Evolutionary conservation across 345 rosid genomes (phyloP), one percentile per base, ranked within the genome.

Genomic region (Hibiscus syriacus): DNA sequence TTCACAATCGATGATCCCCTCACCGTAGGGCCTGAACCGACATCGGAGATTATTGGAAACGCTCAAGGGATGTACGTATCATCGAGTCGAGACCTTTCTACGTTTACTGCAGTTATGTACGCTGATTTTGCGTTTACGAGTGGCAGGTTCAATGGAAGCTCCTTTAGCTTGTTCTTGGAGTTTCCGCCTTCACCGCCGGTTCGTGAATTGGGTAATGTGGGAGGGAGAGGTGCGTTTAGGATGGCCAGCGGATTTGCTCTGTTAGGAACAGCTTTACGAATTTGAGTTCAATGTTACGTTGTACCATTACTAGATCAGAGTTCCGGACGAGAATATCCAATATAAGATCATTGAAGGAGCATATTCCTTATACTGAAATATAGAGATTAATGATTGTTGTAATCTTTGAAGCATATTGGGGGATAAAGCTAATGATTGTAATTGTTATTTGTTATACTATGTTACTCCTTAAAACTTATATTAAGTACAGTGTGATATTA

Each of bases 11-110:
- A 86, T 19, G 88, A 83, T 67, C 80, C 82, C 0, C 79, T 86
- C 1, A 79, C 76, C 2, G 56, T 64, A 1, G 85, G 88, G 2
- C 83, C 85, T 1, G 81, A 76, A 23, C 69, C 19, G 6, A 56
- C 56, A 0, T 80, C 88, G 0, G 43, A 39, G 27, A 54, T 58
- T 36, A 73, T 84, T 0, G 86, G 86, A 0, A 80, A 82, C 25
- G 83, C 85, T 0, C 80, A 76, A 1, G 86, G 88, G 25, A 72
- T 84, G 34, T 84, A 84, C 8, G 64, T 82, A 0, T 82, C 77
- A 0, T 64, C 76, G 2, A 65, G 81, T 50, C 72, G 70, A 49
- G 76, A 73, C 3, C 9, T 38, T 2, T 7, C 48, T 6, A 45
- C 64, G 12, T 60, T 74, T 26, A 71, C 77, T 6, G 49, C 79